Base-by-base conservation (phyloP, 2,329 filamentous ascomycete species). In the Penicillium paneum region DNA sequence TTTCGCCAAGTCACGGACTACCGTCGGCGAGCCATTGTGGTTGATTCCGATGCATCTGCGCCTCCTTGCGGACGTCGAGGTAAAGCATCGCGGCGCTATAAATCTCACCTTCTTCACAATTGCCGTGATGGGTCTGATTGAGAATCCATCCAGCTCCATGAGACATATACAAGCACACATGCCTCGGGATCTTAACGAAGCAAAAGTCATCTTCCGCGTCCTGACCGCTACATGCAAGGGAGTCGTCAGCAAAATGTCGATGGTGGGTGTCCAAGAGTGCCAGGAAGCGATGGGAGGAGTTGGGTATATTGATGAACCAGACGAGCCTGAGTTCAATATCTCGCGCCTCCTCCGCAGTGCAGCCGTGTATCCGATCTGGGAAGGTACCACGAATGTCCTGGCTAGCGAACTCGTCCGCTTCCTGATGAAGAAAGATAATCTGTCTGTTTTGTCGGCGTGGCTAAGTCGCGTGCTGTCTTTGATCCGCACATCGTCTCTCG, bases 321-420 rank as follows among this genome's bases (percentile, higher is more conserved):
- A 70, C 54, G 81, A 83, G 48, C 82, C 84, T 48, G 79, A 82
- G 21, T 72, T 88, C 52, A 90, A 90, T 63, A 73, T 90, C 1
- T 79, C 85, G 0, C 78, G 85, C 19, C 71, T 89, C 0, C 86
- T 83, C 64, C 80, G 88, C 3, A 86, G 90, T 62, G 81, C 80
- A 26, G 55, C 55, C 4, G 55, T 53, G 21, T 58, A 58, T 10
- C 76, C 78, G 34, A 86, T 90, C 32, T 88, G 85, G 84, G 85
- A 88, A 68, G 85, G 87, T 1, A 90, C 87, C 0, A 88, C 86
- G 0, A 85, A 88, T 62, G 83, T 90, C 7, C 76, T 90, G 55
- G 82, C 82, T 11, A 76, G 76, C 28, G 79, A 81, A 56, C 69
- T 79, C 1, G 71, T 80, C 17, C 68, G 78, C 11, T 53, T 58